phyloP scores from a whole-genome alignment of 2,329 filamentous ascomycete genomes.

The Nothophaeocryptopus gaeumannii region DNA sequence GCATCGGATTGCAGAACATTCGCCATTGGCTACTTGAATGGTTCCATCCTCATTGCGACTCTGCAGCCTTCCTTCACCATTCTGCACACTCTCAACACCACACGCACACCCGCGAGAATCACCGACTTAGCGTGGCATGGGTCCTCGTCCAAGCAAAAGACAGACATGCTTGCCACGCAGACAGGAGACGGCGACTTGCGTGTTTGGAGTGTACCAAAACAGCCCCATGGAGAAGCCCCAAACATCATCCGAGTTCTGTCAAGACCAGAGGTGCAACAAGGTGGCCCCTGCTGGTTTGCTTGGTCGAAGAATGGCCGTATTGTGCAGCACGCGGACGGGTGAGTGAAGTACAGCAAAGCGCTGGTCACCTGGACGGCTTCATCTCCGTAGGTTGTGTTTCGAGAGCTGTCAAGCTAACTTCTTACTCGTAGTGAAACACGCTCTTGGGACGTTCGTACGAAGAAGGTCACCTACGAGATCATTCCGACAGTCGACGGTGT shows the following conservation, averaged over 20 bases:
- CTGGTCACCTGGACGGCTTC: not conserved
- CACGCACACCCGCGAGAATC: conserved; percentile 79
- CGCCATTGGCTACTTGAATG: conserved; percentile 95
- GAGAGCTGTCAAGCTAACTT: conserved; percentile 1
- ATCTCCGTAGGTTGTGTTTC: not conserved
- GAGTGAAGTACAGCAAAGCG: conserved; percentile 43
- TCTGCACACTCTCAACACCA: conserved; percentile 84
- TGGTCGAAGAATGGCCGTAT: conserved; percentile 99
- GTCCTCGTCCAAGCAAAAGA: conserved; percentile 91
- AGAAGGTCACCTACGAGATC: conserved; percentile 85
- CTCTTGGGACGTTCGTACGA: conserved; percentile 97
- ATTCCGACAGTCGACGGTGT: conserved; percentile 83
- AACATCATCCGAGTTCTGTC: conserved; percentile 87
- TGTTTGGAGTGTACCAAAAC: conserved; percentile 95
- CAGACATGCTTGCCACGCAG: conserved; percentile 94
- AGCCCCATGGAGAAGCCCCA: conserved; percentile 65
- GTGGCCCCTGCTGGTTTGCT: conserved; percentile 89
- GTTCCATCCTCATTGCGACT: conserved; percentile 84
- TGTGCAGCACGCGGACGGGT: conserved; percentile 89
- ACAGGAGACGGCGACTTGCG: conserved; percentile 86
- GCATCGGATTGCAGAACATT: conserved; percentile 88
- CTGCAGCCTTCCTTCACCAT: conserved; percentile 92
- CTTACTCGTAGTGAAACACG: conserved; percentile 65
- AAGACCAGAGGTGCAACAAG: conserved; percentile 67
- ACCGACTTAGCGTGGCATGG: conserved; percentile 91